A percentile compares a stretch with the other conserved stretches of the same genome.
Conservation (phyloP, 1,139 yeast genomes). For the Suhomyces maxii region DNA sequence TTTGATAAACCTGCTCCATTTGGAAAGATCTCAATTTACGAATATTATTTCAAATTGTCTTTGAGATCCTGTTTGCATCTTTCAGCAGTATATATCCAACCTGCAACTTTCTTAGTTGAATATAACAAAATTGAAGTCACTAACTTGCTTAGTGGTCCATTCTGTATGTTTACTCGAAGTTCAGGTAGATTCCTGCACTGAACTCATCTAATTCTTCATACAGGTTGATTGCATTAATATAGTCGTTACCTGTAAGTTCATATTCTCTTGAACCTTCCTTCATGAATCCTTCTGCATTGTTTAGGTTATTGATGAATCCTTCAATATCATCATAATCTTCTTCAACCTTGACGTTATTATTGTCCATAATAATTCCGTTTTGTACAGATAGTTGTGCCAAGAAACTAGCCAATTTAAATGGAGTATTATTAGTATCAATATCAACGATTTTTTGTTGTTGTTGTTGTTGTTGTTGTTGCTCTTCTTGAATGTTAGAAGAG, state of each 20-base stretch:
- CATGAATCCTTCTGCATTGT: conserved; percentile 7
- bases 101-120: too few species aligned
- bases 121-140: too few species aligned
- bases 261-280: conserved; percentile 5
- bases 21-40: too few species aligned
- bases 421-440: conserved; percentile 19
- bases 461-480: conserved; percentile 5
- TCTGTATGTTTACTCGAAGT: conserved; percentile 50
- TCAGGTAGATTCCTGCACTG: conserved; percentile 88
- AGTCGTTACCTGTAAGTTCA: conserved; percentile 38
- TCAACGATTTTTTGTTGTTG: conserved; percentile 19
- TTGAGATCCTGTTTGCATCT: too few species aligned
- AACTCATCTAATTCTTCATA: conserved; percentile 77
- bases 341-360: conserved; percentile 35
- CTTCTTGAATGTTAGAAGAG: conserved; percentile 10
- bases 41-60: too few species aligned
- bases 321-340: conserved; percentile 50
- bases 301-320: conserved; percentile 15
- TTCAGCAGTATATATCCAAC: too few species aligned
- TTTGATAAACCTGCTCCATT: too few species aligned
- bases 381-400: conserved; percentile 70
- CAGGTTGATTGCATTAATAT: conserved; percentile 48
- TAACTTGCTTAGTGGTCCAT: too few species aligned
- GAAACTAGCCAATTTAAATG: conserved; percentile 64
- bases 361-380: conserved; percentile 54